These are phyloP conservation scores for Leonotis leonurus DNA, from an alignment of 257 asterid genomes.

Conservation along the genomic window DNA sequence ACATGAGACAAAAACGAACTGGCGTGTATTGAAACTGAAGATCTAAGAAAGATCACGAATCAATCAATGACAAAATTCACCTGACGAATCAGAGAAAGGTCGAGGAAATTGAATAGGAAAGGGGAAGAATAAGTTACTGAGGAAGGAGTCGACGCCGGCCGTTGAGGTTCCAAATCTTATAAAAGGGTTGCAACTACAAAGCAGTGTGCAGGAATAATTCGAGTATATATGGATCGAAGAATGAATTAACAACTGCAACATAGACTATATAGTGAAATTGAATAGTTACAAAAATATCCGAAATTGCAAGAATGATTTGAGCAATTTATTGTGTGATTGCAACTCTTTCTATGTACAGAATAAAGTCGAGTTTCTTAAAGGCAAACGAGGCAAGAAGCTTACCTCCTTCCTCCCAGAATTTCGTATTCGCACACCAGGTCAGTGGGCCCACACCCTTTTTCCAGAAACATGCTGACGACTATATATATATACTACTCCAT, in stretches of 20 bases:
- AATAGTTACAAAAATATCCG: too few relatives aligned
- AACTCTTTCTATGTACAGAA: too few relatives aligned
- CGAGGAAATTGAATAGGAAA: neutral
- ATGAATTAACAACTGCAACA: neutral
- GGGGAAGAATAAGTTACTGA: neutral
- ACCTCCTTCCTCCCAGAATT: neutral
- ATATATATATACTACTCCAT: too few relatives aligned
- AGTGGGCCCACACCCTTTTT: neutral
- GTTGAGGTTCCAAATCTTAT: slow-evolving; percentile 1
- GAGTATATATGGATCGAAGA: neutral
- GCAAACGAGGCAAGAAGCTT: too few relatives aligned
- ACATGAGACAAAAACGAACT: neutral
- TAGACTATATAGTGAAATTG: too few relatives aligned
- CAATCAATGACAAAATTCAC: neutral
- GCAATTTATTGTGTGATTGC: neutral
- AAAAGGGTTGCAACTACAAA: neutral
- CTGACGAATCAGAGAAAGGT: neutral
- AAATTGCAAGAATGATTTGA: too few relatives aligned
- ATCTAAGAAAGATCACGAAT: slow-evolving; percentile 2
- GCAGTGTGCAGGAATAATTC: neutral
- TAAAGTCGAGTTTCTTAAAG: too few relatives aligned
- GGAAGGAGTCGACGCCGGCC: neutral
- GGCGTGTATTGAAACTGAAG: neutral
- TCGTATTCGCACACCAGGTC: neutral
- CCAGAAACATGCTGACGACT: neutral